Conservation (phyloP, 176 grass and related monocot genomes). For the Oryza coarctata region DNA sequence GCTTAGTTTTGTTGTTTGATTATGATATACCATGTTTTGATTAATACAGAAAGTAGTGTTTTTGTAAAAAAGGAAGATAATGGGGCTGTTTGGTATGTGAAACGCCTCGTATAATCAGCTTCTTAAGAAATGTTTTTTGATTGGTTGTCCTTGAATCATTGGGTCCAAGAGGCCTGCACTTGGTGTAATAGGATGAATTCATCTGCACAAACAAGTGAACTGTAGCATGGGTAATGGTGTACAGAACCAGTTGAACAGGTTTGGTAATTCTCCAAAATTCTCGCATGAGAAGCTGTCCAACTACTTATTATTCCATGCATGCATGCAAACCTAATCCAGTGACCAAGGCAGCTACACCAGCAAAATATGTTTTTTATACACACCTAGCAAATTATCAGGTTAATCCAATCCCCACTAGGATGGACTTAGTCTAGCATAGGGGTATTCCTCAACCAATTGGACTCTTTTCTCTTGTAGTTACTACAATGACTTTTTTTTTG, state of each 20-base stretch:
- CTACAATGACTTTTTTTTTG: slow-evolving; percentile 6
- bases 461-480: background rate
- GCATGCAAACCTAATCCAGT: background rate
- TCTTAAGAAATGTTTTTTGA: background rate
- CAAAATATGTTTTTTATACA: background rate
- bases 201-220: background rate
- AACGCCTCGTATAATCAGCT: background rate
- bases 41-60: background rate
- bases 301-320: background rate
- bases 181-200: background rate
- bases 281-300: background rate
- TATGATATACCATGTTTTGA: slow-evolving; percentile 24
- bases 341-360: no score
- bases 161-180: background rate
- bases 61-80: background rate
- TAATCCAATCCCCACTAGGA: background rate
- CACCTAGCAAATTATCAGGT: background rate
- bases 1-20: slow-evolving; percentile 27
- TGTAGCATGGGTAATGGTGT: background rate
- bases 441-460: slow-evolving; percentile 7
- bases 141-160: background rate
- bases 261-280: background rate
- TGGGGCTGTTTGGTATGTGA: background rate
- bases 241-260: background rate
- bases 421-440: slow-evolving; percentile 1